Evolutionary conservation across 2,329 filamentous ascomycete genomes (phyloP), one percentile per base, ranked within the genome.

Genomic region (Cladosporium sp.): DNA sequence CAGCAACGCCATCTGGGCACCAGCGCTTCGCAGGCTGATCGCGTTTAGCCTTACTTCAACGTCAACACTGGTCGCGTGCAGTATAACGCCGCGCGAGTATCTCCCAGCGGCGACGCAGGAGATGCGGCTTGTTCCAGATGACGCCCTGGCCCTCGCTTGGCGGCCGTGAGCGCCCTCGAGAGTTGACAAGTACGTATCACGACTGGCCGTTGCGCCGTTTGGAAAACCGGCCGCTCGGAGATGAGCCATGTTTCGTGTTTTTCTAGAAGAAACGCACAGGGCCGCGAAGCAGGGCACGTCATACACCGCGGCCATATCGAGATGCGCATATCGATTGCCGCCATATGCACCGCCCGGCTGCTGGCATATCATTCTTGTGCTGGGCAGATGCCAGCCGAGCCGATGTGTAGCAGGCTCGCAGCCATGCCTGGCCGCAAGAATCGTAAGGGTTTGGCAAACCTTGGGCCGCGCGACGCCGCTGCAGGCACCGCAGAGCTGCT

Each of bases 171-270:
- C 30, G 30, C 30, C 5, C 8, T 47, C 28, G 43, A 47, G 22
- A 47, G 40, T 19, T 54, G 52, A 55, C 52, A 55, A 55, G 52
- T 43, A 40, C 52, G 52, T 55, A 25, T 55, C 52, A 55, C 37
- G 15, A 38, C 20, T 28, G 52, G 40, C 39, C 52, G 52, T 55
- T 55, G 40, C 22, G 37, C 38, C 40, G 52, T 47, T 55, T 30
- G n/a, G 39, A 17, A 30, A 28, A 17, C 43, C 52, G 52, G 52
- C 38, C 37, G 43, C 14, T 55, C 52, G 52, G 52, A 55, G 34
- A 55, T 55, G 52, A 55, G 19, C 17, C 17, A 34, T 55, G 52
- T 55, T 55, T 55, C 52, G 52, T 45, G 38, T 45, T 45, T 55
- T 55, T 55, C 52, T 55, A 39, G 52, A 55, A 55, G 52, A 43